Conservation (phyloP, 2,329 filamentous ascomycete genomes). For the Beauveria pseudobassiana region DNA sequence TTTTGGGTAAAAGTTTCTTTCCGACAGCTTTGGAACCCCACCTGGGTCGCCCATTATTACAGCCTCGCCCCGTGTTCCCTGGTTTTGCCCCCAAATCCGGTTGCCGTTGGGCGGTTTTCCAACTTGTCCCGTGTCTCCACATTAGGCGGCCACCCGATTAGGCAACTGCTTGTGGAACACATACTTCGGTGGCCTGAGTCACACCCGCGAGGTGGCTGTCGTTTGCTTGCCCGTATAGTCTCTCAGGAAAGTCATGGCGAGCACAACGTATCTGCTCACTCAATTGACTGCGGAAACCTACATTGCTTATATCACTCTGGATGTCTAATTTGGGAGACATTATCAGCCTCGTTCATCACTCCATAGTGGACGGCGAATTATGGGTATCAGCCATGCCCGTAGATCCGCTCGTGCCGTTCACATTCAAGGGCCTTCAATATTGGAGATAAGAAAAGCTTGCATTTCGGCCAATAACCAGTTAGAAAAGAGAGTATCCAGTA, state of each 20-base stretch:
- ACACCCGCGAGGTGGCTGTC: neutral
- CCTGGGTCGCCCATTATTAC: neutral
- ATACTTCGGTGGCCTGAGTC: neutral
- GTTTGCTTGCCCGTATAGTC: neutral
- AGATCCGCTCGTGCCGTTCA: neutral
- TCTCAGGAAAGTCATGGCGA: neutral
- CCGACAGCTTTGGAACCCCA: neutral
- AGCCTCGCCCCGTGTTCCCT: too few relatives aligned
- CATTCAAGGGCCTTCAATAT: neutral
- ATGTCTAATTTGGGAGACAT: neutral
- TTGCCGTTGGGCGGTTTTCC: neutral
- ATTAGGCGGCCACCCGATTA: neutral
- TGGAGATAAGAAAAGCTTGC: neutral
- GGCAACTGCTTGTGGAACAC: neutral
- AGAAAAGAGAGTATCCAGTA: neutral
- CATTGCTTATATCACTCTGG: neutral
- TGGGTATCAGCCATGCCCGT: too few relatives aligned
- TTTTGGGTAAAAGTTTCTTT: too few relatives aligned
- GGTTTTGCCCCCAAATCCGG: neutral
- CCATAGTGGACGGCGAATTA: neutral
- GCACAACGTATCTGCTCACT: too few relatives aligned
- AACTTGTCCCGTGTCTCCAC: neutral
- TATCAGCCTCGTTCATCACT: neutral
- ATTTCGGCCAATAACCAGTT: neutral
- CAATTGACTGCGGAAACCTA: neutral